Base-by-base conservation (phyloP, 495 filamentous ascomycete genomes). In the Rhypophila decipiens region DNA sequence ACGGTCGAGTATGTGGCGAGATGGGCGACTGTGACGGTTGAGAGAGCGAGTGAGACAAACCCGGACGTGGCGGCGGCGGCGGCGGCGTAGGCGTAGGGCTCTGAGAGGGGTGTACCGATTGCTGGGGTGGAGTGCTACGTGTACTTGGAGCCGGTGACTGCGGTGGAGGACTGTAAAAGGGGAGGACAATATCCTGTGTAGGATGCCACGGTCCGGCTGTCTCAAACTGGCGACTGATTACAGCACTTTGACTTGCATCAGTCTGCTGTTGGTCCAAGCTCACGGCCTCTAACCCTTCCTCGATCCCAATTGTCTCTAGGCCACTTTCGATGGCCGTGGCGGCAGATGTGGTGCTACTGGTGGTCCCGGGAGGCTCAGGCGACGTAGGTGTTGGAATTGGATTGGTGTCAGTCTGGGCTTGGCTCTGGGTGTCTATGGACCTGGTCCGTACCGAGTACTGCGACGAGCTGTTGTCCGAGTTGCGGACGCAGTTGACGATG, bases 161-260 rank as follows among this genome's bases (percentile, higher is more conserved):
- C 8, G 40, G 39, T 8, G 31, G 23, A 13, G 24, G 17, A 17
- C 19, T 48, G 11, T 52, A 52, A 29, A 23, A 44, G 7, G 53
- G 49, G n/a, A 48, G 39, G n/a, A 24, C 33, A 4, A 52, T 43
- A 17, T 44, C 17, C n/a, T 24, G 35, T n/a, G 52, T 31, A 1
- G 47, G 48, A 27, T 47, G 44, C 52, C 48, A 51, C n/a, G 52
- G 49, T n/a, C 52, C 49, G 11, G 36, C 44, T n/a, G 33, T 22
- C 36, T 50, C 42, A 29, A 37, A 51, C 12, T 35, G 41, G 5
- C 41, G 36, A 11, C 22, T 21, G 24, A 15, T 18, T 19, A 19
- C 44, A 5, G 33, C 21, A 7, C 44, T 5, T 3, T 46, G 13
- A n/a, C 10, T n/a, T 1, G 33, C 10, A 2, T 19, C 15, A 11